A percentile compares a stretch with the other conserved stretches of the same genome.
Conservation (phyloP, 2,329 filamentous ascomycete species). For the Daldinia sp. region DNA sequence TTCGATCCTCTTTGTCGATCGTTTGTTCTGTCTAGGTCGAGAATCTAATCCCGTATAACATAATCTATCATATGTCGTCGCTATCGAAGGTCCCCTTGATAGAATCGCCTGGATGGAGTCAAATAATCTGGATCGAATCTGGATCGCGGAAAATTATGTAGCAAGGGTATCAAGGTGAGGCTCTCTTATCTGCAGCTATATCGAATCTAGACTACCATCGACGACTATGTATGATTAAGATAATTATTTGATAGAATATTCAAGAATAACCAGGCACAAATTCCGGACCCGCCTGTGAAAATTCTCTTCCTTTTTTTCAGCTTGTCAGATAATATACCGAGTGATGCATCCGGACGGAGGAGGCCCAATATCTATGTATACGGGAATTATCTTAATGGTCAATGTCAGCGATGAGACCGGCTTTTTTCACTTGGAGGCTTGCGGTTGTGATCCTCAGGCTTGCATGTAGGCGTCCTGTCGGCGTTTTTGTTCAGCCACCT, state of each 20-base stretch:
- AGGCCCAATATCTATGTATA: not conserved
- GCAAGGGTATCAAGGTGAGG: slow-evolving; percentile 14
- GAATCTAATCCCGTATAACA: slow-evolving; percentile 21
- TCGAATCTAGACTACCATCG: not conserved
- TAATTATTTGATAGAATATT: slow-evolving; percentile 16
- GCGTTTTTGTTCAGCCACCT: slow-evolving; percentile 5
- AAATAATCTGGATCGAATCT: not conserved
- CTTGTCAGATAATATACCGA: not conserved
- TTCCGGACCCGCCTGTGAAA: slow-evolving; percentile 2
- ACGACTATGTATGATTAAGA: not conserved
- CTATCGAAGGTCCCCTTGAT: not conserved
- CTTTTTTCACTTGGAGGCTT: slow-evolving; percentile 20
- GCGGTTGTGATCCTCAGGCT: slow-evolving; percentile 21
- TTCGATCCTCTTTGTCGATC: slow-evolving; percentile 37
- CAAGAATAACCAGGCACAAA: slow-evolving; percentile 7
- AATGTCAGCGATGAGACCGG: slow-evolving; percentile 8
- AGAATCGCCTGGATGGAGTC: slow-evolving; percentile 21
- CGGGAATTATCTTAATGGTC: slow-evolving; percentile 7
- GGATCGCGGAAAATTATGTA: not conserved
- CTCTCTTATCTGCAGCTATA: slow-evolving; percentile 13
- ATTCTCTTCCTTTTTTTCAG: too few species aligned
- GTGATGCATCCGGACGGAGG: slow-evolving; percentile 17
- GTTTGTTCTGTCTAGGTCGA: slow-evolving; percentile 32
- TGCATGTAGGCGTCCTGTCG: slow-evolving; percentile 28
- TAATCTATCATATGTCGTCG: slow-evolving; percentile 6